Conservation (phyloP, 805 yeast genomes). For the Soucietia sequanensis region DNA sequence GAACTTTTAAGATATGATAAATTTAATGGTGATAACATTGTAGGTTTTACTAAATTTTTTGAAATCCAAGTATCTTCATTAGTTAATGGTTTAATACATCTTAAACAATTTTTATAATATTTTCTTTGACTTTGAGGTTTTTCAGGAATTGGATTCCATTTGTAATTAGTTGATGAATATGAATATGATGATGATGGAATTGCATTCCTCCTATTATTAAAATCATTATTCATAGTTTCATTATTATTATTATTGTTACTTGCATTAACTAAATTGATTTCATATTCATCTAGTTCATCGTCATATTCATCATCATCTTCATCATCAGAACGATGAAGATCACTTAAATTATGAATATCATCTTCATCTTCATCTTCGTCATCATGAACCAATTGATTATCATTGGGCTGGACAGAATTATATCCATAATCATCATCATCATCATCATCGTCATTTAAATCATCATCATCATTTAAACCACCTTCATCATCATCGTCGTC, state of each 20-base stretch:
- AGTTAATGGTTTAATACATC: constrained; percentile 55
- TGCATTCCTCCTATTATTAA: too few relatives aligned
- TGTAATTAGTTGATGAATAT: constrained; percentile 19
- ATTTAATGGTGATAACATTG: constrained; percentile 28
- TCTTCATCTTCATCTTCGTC: constrained; percentile 24
- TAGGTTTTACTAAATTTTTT: constrained; percentile 41
- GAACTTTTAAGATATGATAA: constrained; percentile 16
- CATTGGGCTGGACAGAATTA: too few relatives aligned
- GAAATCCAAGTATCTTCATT: constrained; percentile 56
- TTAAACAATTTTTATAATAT: constrained; percentile 48
- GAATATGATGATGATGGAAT: too few relatives aligned
- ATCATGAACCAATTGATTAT: too few relatives aligned
- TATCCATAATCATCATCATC: constrained; percentile 13
- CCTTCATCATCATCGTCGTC: constrained; percentile 20
- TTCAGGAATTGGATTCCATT: constrained; percentile 49
- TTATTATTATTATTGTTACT: constrained; percentile 16
- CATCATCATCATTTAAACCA: background rate
- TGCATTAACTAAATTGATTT: constrained; percentile 1
- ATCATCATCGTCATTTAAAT: constrained; percentile 26
- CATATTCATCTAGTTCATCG: constrained; percentile 5
- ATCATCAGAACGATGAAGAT: constrained; percentile 28
- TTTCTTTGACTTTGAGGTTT: constrained; percentile 32
- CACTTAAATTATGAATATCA: constrained; percentile 26
- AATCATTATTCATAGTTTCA: constrained; percentile 12
- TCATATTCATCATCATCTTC: constrained; percentile 20